phyloP scores from a whole-genome alignment of 2,329 filamentous ascomycete species.

The Atkinsonella hypoxylon region DNA sequence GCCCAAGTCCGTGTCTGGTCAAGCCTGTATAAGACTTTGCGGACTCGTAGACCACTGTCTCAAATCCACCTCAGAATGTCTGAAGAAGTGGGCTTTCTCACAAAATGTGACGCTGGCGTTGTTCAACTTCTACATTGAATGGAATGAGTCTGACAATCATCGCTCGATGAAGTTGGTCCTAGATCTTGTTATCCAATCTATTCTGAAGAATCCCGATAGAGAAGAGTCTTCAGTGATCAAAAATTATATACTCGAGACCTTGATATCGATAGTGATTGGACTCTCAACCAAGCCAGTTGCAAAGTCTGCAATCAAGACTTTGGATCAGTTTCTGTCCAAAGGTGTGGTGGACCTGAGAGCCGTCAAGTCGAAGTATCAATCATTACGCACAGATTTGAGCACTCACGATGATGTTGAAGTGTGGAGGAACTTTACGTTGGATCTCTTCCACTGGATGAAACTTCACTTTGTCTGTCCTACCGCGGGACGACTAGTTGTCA shows the following conservation, averaged over 20 bases:
- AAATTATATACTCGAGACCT: constrained; percentile 33
- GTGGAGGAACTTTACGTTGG: constrained; percentile 40
- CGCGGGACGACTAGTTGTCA: constrained; percentile 49
- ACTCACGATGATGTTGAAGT: constrained; percentile 13
- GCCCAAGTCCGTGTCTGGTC: constrained; percentile 42
- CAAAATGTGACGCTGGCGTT: constrained; percentile 34
- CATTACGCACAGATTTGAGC: constrained; percentile 19
- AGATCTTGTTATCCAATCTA: constrained; percentile 41
- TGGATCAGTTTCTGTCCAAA: constrained; percentile 55
- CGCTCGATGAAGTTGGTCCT: constrained; percentile 51
- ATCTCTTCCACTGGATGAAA: constrained; percentile 43
- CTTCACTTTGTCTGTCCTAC: constrained; percentile 46
- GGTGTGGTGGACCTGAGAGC: constrained; percentile 37
- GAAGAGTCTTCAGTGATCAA: constrained; percentile 28
- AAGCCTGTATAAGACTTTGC: constrained; percentile 45
- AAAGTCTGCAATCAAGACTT: constrained; percentile 56
- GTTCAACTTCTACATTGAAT: constrained; percentile 53
- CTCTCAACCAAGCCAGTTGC: constrained; percentile 50
- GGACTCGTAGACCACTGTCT: constrained; percentile 49
- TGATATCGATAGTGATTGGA: constrained; percentile 47
- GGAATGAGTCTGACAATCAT: constrained; percentile 54
- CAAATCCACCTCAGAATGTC: constrained; percentile 30
- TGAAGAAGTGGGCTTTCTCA: constrained; percentile 41
- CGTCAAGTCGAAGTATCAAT: constrained; percentile 30
- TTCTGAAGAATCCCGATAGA: constrained; percentile 35